A percentile compares a stretch with the other conserved stretches of the same genome.
Evolutionary conservation across 306 rosid genomes (phyloP).

Genomic region (Trifolium repens): DNA sequence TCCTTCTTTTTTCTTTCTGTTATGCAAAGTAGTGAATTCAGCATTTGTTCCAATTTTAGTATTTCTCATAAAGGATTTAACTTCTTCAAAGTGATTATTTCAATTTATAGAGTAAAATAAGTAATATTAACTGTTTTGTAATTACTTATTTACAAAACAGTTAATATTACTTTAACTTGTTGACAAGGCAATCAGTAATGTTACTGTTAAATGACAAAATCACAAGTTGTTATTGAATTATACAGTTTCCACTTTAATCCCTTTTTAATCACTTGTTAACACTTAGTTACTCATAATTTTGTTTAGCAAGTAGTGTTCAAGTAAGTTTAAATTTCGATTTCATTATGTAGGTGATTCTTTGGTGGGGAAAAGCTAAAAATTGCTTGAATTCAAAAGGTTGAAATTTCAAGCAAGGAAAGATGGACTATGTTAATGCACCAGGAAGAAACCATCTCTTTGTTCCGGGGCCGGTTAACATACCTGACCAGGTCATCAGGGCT

Average conservation of each 20-base stretch:
- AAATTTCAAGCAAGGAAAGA: slow-evolving; percentile 53
- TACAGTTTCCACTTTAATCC: neutral
- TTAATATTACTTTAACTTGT: too few relatives aligned
- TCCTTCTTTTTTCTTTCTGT: neutral
- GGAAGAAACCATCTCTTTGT: slow-evolving; percentile 98
- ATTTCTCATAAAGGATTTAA: neutral
- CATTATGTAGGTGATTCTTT: slow-evolving; percentile 35
- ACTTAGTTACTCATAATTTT: neutral
- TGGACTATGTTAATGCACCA: slow-evolving; percentile 87
- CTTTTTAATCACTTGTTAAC: neutral
- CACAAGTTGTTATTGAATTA: neutral
- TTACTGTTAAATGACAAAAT: neutral
- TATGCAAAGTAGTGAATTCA: slow-evolving; percentile 2
- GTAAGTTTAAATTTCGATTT: neutral
- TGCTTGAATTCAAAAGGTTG: slow-evolving; percentile 40
- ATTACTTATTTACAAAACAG: too few relatives aligned
- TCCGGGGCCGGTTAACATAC: slow-evolving; percentile 99
- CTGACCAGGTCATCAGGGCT: slow-evolving; percentile 84
- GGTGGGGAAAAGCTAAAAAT: slow-evolving; percentile 40
- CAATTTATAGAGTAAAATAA: neutral
- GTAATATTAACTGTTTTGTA: neutral
- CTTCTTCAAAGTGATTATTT: neutral
- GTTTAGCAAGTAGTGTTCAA: too few relatives aligned
- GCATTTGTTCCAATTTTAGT: slow-evolving; percentile 1
- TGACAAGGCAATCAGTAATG: too few relatives aligned